Evolutionary conservation across 768 basidiomycete genomes (phyloP), one percentile per base, ranked within the genome.

Genomic region (Pleurotus cornucopiae): DNA sequence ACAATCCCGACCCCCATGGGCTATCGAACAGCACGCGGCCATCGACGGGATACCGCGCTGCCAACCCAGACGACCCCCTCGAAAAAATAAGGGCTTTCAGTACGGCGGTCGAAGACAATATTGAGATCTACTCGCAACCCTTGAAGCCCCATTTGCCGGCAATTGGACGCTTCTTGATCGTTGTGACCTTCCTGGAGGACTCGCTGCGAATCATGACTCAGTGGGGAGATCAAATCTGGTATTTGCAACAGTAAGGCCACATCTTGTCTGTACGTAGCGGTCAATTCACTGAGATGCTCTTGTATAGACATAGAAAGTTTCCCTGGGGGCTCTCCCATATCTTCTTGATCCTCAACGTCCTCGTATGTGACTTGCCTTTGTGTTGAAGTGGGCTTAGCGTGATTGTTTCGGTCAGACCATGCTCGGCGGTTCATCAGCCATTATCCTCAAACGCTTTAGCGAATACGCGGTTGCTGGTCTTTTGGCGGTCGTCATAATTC

Each of bases 171-270:
- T 98, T 98, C 74, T 72, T 99, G 57, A 98, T 98, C 71, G 93
- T 99, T 52, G 94, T 97, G 41, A 99, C 97, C 7, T 99, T 99
- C 75, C 76, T 95, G 71, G 97, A 99, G 78, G 97, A 99, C 68
- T 92, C 97, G 6, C 71, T 96, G 65, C 78, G 97, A 61, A 98
- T 98, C 66, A 54, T 91, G 58, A 91, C 94, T 2, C 96, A 98
- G 70, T 98, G 94, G 94, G 69, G 83, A 47, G 97, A 99, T 76
- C 97, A 99, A 73, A 83, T 97, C 54, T 99, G 96, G 93, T 99
- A 98, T 72, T 78, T 99, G 65, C 92, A 98, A 71, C 87, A 85
- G 96, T 97, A 60, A 65, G 92, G 76, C 39, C 39, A 55, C 25
- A 44, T 55, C 11, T 45, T 39, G 38, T 46, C 37, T 30, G 30